A percentile compares a stretch with the other conserved stretches of the same genome.
phyloP scores from a whole-genome alignment of 257 asterid species.

The Solanum tacnaense region DNA sequence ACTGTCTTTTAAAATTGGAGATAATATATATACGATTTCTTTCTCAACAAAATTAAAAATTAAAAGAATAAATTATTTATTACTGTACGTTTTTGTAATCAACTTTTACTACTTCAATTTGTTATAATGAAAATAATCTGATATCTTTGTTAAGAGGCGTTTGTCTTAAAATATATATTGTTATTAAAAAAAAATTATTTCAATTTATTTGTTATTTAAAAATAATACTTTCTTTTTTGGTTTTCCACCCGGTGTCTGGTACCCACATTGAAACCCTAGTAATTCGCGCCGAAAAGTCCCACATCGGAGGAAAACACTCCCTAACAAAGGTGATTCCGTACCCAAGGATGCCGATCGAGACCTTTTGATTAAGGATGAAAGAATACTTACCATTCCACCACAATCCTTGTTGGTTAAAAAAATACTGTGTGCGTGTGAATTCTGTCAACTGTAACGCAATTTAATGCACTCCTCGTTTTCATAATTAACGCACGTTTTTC shows the following conservation, averaged over 20 bases:
- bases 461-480: neutral
- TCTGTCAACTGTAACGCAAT: neutral
- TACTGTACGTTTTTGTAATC: neutral
- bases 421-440: neutral
- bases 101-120: neutral
- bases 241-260: too few relatives aligned
- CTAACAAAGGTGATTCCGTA: rapidly evolving
- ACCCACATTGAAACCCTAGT: too few relatives aligned
- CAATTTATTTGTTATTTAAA: neutral
- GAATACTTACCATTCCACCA: rapidly evolving
- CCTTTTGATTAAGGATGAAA: too few relatives aligned
- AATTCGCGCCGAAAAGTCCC: too few relatives aligned
- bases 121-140: neutral
- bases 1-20: neutral
- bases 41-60: neutral
- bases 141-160: neutral
- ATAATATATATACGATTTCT: neutral
- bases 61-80: neutral
- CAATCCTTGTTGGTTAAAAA: too few relatives aligned
- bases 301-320: too few relatives aligned
- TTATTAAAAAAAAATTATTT: too few relatives aligned
- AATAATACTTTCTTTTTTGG: too few relatives aligned
- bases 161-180: too few relatives aligned
- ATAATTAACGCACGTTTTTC: neutral
- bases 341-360: too few relatives aligned